These are phyloP conservation scores for Pseudogymnoascus sp. DNA, from an alignment of 2,329 filamentous ascomycete genomes.

Conservation along the genomic window DNA sequence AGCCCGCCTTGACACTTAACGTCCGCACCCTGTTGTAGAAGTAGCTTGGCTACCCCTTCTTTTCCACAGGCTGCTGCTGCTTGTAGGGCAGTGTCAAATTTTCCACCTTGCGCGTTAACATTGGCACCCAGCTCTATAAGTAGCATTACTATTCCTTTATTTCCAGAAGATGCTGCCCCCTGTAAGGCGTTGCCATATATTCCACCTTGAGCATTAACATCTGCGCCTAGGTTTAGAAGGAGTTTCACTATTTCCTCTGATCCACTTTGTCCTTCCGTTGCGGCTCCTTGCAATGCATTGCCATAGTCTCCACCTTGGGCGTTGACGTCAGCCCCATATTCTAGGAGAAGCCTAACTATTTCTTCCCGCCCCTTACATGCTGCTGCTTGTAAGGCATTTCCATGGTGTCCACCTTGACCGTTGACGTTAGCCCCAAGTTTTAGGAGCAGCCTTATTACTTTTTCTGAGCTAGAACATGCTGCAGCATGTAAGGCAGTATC, in stretches of 20 bases:
- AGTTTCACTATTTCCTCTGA: not conserved
- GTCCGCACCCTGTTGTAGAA: constrained; percentile 14
- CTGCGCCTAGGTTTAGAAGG: constrained; percentile 8
- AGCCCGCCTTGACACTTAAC: constrained; percentile 13
- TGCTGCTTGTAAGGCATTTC: not conserved
- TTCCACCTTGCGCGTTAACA: not conserved
- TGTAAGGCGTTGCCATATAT: not conserved
- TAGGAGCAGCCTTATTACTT: constrained; percentile 2
- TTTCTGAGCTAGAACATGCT: not conserved
- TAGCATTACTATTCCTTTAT: not conserved
- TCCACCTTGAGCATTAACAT: constrained; percentile 11
- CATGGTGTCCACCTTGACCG: not conserved
- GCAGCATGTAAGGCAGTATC: constrained; percentile 15
- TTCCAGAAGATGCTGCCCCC: not conserved
- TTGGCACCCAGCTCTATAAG: not conserved
- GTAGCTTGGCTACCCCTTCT: not conserved
- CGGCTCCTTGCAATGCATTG: no score
- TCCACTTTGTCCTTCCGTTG: not conserved
- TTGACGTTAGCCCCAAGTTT: constrained; percentile 12
- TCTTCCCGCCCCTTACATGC: not conserved
- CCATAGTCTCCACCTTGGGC: no score
- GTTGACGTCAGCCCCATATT: not conserved
- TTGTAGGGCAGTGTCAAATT: constrained; percentile 15
- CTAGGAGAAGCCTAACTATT: not conserved
- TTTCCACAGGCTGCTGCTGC: not conserved